Evolutionary conservation across 2,329 filamentous ascomycete genomes (phyloP).

Genomic region (Talaromyces sp.): DNA sequence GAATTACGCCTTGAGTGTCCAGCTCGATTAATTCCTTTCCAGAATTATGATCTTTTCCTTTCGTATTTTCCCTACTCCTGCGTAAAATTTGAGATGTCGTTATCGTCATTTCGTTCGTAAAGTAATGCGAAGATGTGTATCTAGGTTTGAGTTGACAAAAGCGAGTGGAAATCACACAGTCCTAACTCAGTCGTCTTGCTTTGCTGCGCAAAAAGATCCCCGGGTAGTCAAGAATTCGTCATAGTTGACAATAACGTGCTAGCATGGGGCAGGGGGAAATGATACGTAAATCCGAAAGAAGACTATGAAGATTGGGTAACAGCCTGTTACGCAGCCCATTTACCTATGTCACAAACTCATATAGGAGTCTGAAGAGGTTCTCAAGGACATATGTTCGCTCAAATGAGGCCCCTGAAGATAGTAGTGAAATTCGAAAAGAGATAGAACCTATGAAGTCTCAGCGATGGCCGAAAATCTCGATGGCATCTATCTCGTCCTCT

Average conservation of each 20-base stretch:
- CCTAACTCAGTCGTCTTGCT: background rate
- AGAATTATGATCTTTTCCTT: background rate
- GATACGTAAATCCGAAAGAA: background rate
- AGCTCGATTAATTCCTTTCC: background rate
- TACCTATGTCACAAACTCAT: background rate
- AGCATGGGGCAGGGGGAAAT: background rate
- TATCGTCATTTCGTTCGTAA: conserved; percentile 1
- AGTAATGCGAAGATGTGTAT: background rate
- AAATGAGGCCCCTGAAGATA: background rate
- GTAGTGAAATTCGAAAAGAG: background rate
- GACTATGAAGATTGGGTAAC: background rate
- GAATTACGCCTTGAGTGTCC: background rate
- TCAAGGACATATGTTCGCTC: background rate
- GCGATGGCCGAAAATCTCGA: conserved; percentile 54
- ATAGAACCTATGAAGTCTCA: conserved; percentile 26
- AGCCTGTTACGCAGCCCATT: background rate
- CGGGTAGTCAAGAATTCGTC: background rate
- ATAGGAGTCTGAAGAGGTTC: background rate
- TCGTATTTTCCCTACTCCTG: background rate
- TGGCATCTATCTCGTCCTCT: conserved; percentile 47
- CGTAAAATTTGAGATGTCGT: background rate
- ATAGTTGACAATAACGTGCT: too few species aligned
- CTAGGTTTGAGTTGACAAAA: background rate
- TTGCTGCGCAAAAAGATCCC: background rate
- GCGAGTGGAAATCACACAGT: background rate